Percentiles rank a stretch among this genome's conserved stretches.
These are phyloP conservation scores for Quercus gilva DNA, from an alignment of 306 rosid genomes.

Conservation along the genomic window DNA sequence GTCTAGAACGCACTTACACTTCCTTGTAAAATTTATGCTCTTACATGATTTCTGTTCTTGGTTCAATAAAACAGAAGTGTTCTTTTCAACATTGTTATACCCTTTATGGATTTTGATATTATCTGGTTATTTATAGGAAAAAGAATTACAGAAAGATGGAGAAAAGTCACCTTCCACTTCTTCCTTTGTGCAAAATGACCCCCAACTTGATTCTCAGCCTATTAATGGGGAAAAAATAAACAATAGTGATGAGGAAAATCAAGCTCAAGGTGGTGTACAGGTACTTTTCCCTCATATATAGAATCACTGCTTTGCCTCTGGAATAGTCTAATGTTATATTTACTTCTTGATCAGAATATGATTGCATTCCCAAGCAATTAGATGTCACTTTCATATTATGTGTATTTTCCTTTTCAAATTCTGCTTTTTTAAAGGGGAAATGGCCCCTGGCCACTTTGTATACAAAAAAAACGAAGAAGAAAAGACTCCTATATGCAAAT, in stretches of 20 bases:
- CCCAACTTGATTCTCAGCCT: conserved; percentile 33
- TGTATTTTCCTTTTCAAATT: not conserved
- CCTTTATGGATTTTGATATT: conserved; percentile 14
- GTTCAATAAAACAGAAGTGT: not conserved
- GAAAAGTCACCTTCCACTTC: conserved; percentile 41
- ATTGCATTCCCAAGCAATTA: not conserved
- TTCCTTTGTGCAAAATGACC: conserved; percentile 35
- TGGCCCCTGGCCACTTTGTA: conserved; percentile 8
- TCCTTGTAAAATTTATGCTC: no score
- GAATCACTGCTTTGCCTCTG: not conserved
- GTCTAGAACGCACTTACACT: no score
- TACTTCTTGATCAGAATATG: not conserved
- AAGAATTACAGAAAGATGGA: conserved; percentile 43
- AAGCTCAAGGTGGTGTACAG: conserved; percentile 46
- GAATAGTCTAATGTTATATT: not conserved
- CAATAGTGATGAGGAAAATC: conserved; percentile 46
- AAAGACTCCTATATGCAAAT: not conserved
- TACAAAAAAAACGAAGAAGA: not conserved
- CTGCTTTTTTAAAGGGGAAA: not conserved
- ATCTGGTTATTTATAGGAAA: conserved; percentile 42
- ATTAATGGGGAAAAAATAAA: conserved; percentile 43
- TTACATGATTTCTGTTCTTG: not conserved
- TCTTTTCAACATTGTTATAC: not conserved
- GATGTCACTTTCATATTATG: not conserved
- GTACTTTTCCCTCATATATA: conserved; percentile 25